phyloP scores from a whole-genome alignment of 2,329 filamentous ascomycete species.

The Verticillium tricorpus region DNA sequence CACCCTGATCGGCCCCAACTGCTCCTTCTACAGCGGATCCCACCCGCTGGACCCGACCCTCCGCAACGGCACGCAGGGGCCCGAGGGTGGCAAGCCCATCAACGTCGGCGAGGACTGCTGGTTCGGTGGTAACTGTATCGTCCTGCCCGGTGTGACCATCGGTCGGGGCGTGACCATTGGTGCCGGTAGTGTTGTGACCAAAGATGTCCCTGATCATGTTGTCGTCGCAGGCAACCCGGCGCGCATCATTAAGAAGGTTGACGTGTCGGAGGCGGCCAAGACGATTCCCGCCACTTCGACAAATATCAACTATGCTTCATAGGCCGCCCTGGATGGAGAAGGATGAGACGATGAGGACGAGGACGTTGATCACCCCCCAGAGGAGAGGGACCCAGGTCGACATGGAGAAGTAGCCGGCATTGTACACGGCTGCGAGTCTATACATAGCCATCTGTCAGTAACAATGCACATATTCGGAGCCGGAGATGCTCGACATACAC shows the following conservation, averaged over 20 bases:
- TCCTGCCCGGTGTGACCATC: constrained; percentile 74
- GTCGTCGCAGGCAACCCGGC: constrained; percentile 67
- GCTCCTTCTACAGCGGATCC: constrained; percentile 67
- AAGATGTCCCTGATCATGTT: constrained; percentile 60
- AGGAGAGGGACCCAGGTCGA: constrained; percentile 91
- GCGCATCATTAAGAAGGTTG: constrained; percentile 43
- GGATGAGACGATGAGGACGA: constrained; percentile 79
- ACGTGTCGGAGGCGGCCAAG: constrained; percentile 19
- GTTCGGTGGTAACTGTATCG: constrained; percentile 66
- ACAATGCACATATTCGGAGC: constrained; percentile 14
- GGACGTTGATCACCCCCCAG: constrained; percentile 80
- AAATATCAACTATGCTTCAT: constrained; percentile 34
- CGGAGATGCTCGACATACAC: constrained; percentile 53
- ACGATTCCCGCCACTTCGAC: constrained; percentile 3
- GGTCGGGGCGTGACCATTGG: constrained; percentile 71
- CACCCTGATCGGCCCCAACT: constrained; percentile 75
- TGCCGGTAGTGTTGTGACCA: constrained; percentile 80
- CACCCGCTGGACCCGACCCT: constrained; percentile 74
- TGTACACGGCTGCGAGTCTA: constrained; percentile 76
- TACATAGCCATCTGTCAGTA: background rate
- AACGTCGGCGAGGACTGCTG: constrained; percentile 77
- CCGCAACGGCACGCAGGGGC: constrained; percentile 69
- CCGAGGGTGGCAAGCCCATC: constrained; percentile 70
- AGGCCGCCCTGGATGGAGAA: constrained; percentile 91
- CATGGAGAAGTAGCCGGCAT: constrained; percentile 80